Evolutionary conservation across 345 rosid genomes (phyloP).

Genomic region (Moringa oleifera): DNA sequence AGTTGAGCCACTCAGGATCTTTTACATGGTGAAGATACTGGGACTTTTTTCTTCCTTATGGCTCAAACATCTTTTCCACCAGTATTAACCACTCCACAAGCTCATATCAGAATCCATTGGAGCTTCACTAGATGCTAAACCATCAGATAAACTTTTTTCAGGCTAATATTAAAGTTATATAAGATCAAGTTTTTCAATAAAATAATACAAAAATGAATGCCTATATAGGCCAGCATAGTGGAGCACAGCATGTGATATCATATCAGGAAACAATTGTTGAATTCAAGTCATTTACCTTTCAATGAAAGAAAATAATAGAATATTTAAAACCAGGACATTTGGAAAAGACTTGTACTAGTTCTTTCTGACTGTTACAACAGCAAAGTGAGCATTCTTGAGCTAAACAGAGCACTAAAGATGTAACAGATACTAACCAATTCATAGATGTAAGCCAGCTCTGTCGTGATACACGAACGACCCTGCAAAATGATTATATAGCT

Average conservation of each 20-base stretch:
- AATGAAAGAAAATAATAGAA: background rate
- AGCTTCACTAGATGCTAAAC: too few relatives aligned
- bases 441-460: slow-evolving; percentile 79
- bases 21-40: background rate
- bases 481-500: slow-evolving; percentile 23
- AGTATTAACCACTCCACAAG: background rate
- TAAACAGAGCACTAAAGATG: slow-evolving; percentile 2
- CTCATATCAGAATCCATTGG: background rate
- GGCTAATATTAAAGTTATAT: too few relatives aligned
- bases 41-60: background rate
- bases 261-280: background rate
- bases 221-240: background rate
- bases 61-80: background rate
- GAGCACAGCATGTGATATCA: background rate
- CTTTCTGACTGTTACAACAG: background rate
- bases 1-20: background rate
- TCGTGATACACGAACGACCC: slow-evolving; percentile 66
- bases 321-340: background rate
- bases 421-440: slow-evolving; percentile 63
- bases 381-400: background rate
- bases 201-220: slow-evolving; percentile 1
- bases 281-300: background rate
- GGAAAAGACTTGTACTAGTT: background rate
- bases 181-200: too few relatives aligned
- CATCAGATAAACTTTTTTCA: too few relatives aligned